phyloP scores from a whole-genome alignment of 352 stramenopile genomes.

The Phytopythium oedochilum region DNA sequence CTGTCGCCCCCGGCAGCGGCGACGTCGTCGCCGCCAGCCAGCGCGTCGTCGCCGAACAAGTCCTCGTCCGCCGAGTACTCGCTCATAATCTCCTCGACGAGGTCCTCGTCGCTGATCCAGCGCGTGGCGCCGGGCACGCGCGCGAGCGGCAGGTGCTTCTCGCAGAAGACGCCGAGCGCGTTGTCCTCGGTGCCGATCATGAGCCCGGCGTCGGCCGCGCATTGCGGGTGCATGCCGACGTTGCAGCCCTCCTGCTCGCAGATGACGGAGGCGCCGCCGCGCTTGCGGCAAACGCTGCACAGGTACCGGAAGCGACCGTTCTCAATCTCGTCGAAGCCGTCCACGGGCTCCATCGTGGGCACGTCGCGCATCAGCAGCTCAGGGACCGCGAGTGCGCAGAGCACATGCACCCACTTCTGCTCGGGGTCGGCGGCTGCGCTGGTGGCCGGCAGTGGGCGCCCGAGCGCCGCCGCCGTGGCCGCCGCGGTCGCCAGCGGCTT shows the following conservation, averaged over 20 bases:
- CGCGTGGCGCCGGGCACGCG: conserved; percentile 74
- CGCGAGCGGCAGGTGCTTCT: conserved; percentile 71
- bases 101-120: conserved; percentile 79
- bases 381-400: conserved; percentile 81
- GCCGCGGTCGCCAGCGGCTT: conserved; percentile 46
- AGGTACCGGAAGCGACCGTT: conserved; percentile 79
- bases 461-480: background rate
- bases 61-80: conserved; percentile 58
- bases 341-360: conserved; percentile 73
- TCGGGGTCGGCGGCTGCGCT: conserved; percentile 24
- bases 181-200: conserved; percentile 78
- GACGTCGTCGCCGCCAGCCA: conserved; percentile 15
- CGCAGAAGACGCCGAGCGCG: conserved; percentile 69
- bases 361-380: conserved; percentile 83
- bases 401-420: conserved; percentile 79
- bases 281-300: conserved; percentile 75
- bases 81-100: conserved; percentile 84
- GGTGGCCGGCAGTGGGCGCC: conserved; percentile 24
- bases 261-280: conserved; percentile 71
- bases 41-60: conserved; percentile 21
- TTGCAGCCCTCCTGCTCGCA: conserved; percentile 80
- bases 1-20: conserved; percentile 23
- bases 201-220: conserved; percentile 66
- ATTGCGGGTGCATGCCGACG: conserved; percentile 73
- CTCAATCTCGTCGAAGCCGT: conserved; percentile 82